Conservation (phyloP, 1,284 basidiomycete genomes). For the Grifola frondosa region DNA sequence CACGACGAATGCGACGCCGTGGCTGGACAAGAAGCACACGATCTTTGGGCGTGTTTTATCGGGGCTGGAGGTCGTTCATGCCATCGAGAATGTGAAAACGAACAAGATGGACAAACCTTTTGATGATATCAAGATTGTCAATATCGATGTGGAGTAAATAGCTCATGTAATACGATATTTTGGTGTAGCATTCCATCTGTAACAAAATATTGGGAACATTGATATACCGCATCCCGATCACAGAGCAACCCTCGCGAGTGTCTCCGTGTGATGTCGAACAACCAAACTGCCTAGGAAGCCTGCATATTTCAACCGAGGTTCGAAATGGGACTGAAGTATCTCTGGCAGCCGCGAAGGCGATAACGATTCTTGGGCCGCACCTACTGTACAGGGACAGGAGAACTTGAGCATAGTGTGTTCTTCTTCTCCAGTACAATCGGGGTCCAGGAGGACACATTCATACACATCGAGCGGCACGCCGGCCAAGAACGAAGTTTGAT, state of each 20-base stretch:
- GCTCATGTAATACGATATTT: no score
- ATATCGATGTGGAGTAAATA: constrained; percentile 70
- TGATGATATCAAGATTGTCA: constrained; percentile 88
- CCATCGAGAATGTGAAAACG: constrained; percentile 64
- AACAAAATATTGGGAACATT: no score
- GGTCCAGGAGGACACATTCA: constrained; percentile 37
- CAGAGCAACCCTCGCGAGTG: constrained; percentile 27
- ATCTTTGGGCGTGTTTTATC: constrained; percentile 82
- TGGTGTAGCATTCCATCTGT: no score
- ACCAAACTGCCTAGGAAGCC: constrained; percentile 9
- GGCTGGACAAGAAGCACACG: constrained; percentile 96
- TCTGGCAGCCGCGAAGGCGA: constrained; percentile 18
- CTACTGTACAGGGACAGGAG: constrained; percentile 38
- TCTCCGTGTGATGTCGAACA: constrained; percentile 19
- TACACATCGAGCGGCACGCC: constrained; percentile 48
- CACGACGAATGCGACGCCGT: constrained; percentile 93
- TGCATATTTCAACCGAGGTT: constrained; percentile 6
- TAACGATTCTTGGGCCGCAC: constrained; percentile 15
- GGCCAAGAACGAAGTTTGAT: constrained; percentile 39
- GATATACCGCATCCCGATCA: no score
- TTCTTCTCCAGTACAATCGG: no score
- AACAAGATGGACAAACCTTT: constrained; percentile 86
- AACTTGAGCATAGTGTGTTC: constrained; percentile 39
- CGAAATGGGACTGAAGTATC: constrained; percentile 13
- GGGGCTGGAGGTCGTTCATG: constrained; percentile 59